These are phyloP conservation scores for Skeletonema potamos DNA, from an alignment of 108 stramenopile species.

Conservation along the genomic window DNA sequence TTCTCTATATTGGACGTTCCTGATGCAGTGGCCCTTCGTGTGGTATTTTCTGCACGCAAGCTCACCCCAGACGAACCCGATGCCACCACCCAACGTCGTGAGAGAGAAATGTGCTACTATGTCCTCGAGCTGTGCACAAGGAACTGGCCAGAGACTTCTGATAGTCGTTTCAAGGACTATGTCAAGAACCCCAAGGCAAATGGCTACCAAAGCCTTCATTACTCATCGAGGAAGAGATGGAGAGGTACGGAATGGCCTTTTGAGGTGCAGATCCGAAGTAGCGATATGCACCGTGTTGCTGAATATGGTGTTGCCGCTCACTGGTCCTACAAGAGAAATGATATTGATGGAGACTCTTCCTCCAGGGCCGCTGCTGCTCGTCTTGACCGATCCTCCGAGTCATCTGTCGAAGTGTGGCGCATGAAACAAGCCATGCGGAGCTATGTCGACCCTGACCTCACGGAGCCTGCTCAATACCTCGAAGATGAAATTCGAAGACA, in stretches of 20 bases:
- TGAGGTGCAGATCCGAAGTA: constrained; percentile 84
- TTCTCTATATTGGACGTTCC: constrained; percentile 67
- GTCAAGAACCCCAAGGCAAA: constrained; percentile 82
- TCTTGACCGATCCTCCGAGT: constrained; percentile 51
- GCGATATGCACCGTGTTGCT: constrained; percentile 88
- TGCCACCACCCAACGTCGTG: constrained; percentile 60
- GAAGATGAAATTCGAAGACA: constrained; percentile 54
- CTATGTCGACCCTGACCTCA: constrained; percentile 4
- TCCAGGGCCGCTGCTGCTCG: background rate
- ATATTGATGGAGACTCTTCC: constrained; percentile 14
- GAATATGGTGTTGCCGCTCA: constrained; percentile 88
- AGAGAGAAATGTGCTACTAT: constrained; percentile 81
- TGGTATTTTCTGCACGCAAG: constrained; percentile 73
- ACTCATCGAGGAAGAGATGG: constrained; percentile 64
- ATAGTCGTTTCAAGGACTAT: constrained; percentile 89
- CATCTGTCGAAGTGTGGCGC: constrained; percentile 69
- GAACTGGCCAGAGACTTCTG: constrained; percentile 49
- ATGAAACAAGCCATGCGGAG: constrained; percentile 43
- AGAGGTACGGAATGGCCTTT: constrained; percentile 65
- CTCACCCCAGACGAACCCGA: constrained; percentile 50
- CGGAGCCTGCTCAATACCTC: constrained; percentile 35
- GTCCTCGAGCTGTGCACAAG: constrained; percentile 57
- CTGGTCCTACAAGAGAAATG: constrained; percentile 76
- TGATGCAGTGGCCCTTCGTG: constrained; percentile 77
- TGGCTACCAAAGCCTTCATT: constrained; percentile 94